These are phyloP conservation scores for Stevia rebaudiana DNA, from an alignment of 140 eudicot species.

Conservation along the genomic window DNA sequence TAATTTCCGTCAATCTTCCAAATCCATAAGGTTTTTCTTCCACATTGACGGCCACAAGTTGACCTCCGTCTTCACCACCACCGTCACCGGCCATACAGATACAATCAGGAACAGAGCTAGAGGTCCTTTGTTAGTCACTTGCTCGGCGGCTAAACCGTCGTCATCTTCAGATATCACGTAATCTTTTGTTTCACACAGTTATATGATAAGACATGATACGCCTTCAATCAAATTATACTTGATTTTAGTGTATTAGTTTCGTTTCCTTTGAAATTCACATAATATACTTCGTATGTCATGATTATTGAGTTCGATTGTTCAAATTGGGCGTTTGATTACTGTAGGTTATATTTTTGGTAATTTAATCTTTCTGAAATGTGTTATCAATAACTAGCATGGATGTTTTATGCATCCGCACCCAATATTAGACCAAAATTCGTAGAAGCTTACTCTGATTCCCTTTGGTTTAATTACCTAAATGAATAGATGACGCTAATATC, in stretches of 20 bases:
- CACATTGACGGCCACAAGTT: slow-evolving; percentile 25
- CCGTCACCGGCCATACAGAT: slow-evolving; percentile 15
- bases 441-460: too few species aligned
- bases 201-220: not conserved
- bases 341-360: too few species aligned
- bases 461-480: too few species aligned
- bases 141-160: slow-evolving; percentile 63
- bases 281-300: not conserved
- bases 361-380: too few species aligned
- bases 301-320: not conserved
- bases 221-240: not conserved
- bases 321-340: not conserved
- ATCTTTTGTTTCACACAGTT: not conserved
- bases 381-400: too few species aligned
- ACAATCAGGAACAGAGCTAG: slow-evolving; percentile 20
- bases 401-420: too few species aligned
- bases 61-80: slow-evolving; percentile 23
- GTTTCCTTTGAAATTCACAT: not conserved
- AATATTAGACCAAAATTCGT: too few species aligned
- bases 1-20: slow-evolving; percentile 18
- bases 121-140: slow-evolving; percentile 28
- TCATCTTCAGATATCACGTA: slow-evolving; percentile 70
- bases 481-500: too few species aligned
- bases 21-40: slow-evolving; percentile 35
- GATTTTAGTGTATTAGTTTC: not conserved